phyloP scores from a whole-genome alignment of 768 basidiomycete species.

The Cystoderma amianthinum region DNA sequence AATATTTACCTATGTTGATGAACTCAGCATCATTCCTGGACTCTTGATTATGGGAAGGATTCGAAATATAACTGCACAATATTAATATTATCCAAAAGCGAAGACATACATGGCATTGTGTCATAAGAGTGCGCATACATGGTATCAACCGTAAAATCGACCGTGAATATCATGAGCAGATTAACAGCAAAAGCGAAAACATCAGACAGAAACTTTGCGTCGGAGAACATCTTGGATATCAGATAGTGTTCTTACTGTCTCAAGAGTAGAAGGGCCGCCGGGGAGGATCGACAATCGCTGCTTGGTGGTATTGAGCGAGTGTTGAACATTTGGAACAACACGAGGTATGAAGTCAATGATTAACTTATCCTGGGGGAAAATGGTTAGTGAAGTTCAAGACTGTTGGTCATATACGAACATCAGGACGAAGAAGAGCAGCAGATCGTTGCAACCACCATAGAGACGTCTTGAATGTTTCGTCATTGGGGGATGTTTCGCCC shows the following conservation, averaged over 20 bases:
- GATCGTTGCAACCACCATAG: conserved; percentile 87
- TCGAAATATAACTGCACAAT: background rate
- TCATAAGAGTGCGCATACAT: background rate
- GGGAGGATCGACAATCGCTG: conserved; percentile 76
- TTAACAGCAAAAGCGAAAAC: conserved; percentile 1
- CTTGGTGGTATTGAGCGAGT: conserved; percentile 70
- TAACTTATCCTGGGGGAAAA: conserved; percentile 53
- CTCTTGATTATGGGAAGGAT: background rate
- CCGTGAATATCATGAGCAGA: background rate
- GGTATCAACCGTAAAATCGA: background rate
- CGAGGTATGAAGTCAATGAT: conserved; percentile 79
- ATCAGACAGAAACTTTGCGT: conserved; percentile 29
- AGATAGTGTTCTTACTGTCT: conserved; percentile 61
- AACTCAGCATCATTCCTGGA: too few species aligned
- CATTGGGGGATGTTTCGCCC: conserved; percentile 68
- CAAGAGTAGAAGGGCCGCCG: conserved; percentile 58
- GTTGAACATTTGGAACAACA: conserved; percentile 74
- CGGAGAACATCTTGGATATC: conserved; percentile 73
- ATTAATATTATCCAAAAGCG: background rate
- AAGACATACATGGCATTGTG: background rate
- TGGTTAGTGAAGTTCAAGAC: conserved; percentile 1
- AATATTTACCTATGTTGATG: too few species aligned
- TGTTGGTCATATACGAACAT: conserved; percentile 33
- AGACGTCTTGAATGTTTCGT: conserved; percentile 76
- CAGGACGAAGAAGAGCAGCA: conserved; percentile 62